Evolutionary conservation across 1,139 yeast species (phyloP).

Genomic region (Citeromyces hawaiiensis): DNA sequence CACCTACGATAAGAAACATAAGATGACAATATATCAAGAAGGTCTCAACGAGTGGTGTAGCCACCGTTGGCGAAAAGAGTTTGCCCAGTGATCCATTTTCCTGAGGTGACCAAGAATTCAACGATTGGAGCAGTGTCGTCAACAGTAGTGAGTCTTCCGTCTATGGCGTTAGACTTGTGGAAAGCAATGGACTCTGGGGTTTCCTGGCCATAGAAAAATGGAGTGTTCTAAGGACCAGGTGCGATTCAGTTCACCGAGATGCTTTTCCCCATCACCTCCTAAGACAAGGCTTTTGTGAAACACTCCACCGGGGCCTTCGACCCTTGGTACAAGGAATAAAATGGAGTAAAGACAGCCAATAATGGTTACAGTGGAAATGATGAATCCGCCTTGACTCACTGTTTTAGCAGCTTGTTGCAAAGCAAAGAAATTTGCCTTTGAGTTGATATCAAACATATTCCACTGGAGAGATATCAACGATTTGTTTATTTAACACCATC

Average conservation of each 20-base stretch:
- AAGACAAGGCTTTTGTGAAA: slow-evolving; percentile 42
- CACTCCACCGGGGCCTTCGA: slow-evolving; percentile 48
- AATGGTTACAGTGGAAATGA: slow-evolving; percentile 44
- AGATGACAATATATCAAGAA: too few relatives aligned
- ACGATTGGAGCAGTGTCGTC: slow-evolving; percentile 53
- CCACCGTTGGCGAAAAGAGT: slow-evolving; percentile 55
- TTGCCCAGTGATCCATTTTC: slow-evolving; percentile 62
- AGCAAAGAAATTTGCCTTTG: slow-evolving; percentile 50
- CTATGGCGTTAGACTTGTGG: slow-evolving; percentile 35
- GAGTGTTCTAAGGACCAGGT: slow-evolving; percentile 67
- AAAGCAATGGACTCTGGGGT: slow-evolving; percentile 34
- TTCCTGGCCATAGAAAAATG: slow-evolving; percentile 54
- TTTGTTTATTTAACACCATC: slow-evolving; percentile 48
- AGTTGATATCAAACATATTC: slow-evolving; percentile 47
- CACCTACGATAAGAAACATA: too few relatives aligned
- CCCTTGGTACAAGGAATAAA: slow-evolving; percentile 45
- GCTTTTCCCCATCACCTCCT: slow-evolving; percentile 34
- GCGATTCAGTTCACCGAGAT: slow-evolving; percentile 48
- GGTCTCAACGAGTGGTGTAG: slow-evolving; percentile 34
- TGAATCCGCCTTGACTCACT: slow-evolving; percentile 37
- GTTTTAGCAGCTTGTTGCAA: slow-evolving; percentile 40
- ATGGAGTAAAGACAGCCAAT: slow-evolving; percentile 51
- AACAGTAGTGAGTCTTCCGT: slow-evolving; percentile 39
- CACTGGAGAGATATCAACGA: slow-evolving; percentile 30
- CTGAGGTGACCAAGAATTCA: slow-evolving; percentile 48